phyloP scores from a whole-genome alignment of 495 filamentous ascomycete genomes.

The Aspergillus asperescens region DNA sequence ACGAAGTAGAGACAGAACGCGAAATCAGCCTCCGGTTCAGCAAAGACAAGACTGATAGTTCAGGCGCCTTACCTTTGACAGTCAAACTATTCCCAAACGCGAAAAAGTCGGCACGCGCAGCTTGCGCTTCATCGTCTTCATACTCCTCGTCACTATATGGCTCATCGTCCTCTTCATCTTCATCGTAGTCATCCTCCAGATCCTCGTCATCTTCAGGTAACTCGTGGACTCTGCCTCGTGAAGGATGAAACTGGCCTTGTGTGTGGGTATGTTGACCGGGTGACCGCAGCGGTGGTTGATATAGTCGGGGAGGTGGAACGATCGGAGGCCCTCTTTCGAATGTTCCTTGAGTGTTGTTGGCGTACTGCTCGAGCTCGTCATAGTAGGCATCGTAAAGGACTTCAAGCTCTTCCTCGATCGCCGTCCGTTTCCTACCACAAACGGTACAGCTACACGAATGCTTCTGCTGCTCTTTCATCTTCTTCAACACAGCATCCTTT shows the following conservation, averaged over 20 bases:
- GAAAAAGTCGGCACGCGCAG: constrained; percentile 71
- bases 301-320: constrained; percentile 57
- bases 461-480: constrained; percentile 99
- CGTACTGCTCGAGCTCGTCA: constrained; percentile 94
- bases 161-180: constrained; percentile 53
- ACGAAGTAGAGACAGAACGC: constrained; percentile 10
- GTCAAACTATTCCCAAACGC: constrained; percentile 96
- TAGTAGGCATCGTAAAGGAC: constrained; percentile 99
- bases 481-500: constrained; percentile 94
- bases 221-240: constrained; percentile 53
- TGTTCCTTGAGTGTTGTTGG: constrained; percentile 74
- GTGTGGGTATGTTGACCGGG: constrained; percentile 41
- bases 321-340: constrained; percentile 55
- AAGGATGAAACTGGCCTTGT: constrained; percentile 47
- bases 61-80: constrained; percentile 71
- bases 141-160: constrained; percentile 53
- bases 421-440: constrained; percentile 91
- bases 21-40: constrained; percentile 23
- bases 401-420: constrained; percentile 97
- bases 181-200: constrained; percentile 52
- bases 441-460: constrained; percentile 98
- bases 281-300: constrained; percentile 40
- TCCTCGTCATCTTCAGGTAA: constrained; percentile 64
- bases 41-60: background rate
- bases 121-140: constrained; percentile 47